Percentiles rank a stretch among this genome's conserved stretches.
phyloP scores from a whole-genome alignment of 495 filamentous ascomycete species.

The Penicillium ucsense region DNA sequence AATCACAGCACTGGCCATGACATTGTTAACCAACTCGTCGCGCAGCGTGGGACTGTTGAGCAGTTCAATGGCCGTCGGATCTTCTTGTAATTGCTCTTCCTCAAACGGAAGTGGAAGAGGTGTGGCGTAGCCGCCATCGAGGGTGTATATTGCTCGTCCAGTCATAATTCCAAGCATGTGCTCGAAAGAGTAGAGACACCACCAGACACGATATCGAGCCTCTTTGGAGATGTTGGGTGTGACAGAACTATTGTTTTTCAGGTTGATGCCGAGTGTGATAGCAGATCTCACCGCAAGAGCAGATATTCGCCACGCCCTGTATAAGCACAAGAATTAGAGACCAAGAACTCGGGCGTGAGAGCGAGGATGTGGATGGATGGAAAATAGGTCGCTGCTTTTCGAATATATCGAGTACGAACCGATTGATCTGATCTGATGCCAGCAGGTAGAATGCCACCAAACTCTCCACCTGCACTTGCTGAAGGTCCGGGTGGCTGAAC shows the following conservation, averaged over 20 bases:
- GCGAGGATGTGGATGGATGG: too few species aligned
- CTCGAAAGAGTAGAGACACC: conserved; percentile 53
- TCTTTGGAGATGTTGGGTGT: conserved; percentile 46
- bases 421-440: conserved; percentile 51
- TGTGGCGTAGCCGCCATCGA: conserved; percentile 42
- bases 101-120: conserved; percentile 50
- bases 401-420: conserved; percentile 29
- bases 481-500: conserved; percentile 50
- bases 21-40: conserved; percentile 23
- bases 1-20: conserved; percentile 26
- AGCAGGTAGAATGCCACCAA: conserved; percentile 55
- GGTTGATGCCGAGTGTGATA: conserved; percentile 53
- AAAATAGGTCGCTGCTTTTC: too few species aligned
- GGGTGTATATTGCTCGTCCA: conserved; percentile 42
- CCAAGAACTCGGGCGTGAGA: too few species aligned
- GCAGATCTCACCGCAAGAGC: conserved; percentile 53
- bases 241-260: conserved; percentile 44
- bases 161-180: conserved; percentile 52
- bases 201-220: conserved; percentile 53
- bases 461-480: conserved; percentile 51
- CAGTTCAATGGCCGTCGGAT: conserved; percentile 19
- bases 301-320: conserved; percentile 52
- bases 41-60: conserved; percentile 19
- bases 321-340: too few species aligned
- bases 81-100: conserved; percentile 37